phyloP scores from a whole-genome alignment of 192 early-diverging fungal species.

The Phlyctochytrium bullatum region DNA sequence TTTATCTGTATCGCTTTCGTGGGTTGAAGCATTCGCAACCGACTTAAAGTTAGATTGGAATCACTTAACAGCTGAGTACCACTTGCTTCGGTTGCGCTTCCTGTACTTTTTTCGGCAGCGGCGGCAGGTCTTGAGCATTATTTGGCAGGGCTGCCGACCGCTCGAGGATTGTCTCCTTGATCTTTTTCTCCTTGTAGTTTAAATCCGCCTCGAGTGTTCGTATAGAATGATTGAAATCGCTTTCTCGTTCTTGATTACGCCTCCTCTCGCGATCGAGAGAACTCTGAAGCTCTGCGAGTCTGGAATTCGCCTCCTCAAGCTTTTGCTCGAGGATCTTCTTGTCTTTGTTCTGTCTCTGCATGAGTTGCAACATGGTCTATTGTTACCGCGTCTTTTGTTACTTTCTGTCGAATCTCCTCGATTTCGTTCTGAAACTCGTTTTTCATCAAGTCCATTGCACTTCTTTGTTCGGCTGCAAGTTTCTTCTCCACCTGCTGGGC shows the following conservation, averaged over 20 bases:
- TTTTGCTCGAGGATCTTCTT: slow-evolving; percentile 14
- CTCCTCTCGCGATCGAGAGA: slow-evolving; percentile 20
- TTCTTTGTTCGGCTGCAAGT: slow-evolving; percentile 5
- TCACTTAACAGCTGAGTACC: neutral
- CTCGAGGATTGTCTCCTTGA: neutral
- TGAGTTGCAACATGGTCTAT: neutral
- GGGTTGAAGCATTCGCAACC: neutral
- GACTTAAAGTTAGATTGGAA: neutral
- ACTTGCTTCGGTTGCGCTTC: neutral
- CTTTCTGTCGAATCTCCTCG: slow-evolving; percentile 13
- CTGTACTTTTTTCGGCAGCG: too few species aligned
- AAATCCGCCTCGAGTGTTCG: neutral
- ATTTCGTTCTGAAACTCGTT: slow-evolving; percentile 24
- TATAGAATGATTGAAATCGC: slow-evolving; percentile 6
- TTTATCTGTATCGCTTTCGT: too few species aligned
- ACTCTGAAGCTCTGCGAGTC: slow-evolving; percentile 16
- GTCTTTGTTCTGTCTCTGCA: slow-evolving; percentile 4
- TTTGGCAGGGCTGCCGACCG: neutral
- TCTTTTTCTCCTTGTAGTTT: neutral
- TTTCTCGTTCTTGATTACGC: slow-evolving; percentile 18
- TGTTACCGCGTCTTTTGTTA: slow-evolving; percentile 5
- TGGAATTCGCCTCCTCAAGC: slow-evolving; percentile 18
- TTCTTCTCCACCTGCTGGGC: neutral
- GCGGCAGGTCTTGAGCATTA: too few species aligned
- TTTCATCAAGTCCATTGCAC: neutral